Evolutionary conservation across 2,329 filamentous ascomycete genomes (phyloP).

Genomic region (Coniochaeta sp.): DNA sequence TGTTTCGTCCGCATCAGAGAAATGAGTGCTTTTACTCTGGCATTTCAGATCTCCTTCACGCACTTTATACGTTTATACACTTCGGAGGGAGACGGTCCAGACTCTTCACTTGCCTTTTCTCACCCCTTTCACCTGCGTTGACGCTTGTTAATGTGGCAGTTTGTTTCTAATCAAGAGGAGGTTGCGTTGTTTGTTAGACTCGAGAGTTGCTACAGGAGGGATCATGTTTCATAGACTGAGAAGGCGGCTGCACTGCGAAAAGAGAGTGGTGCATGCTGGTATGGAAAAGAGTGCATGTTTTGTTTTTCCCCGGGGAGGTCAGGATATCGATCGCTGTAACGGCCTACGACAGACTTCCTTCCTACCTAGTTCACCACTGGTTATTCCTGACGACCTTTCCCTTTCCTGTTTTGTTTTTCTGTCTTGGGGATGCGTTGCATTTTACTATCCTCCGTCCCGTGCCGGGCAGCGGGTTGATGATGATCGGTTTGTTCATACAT

Average conservation of each 20-base stretch:
- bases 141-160: not conserved
- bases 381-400: not conserved
- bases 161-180: not conserved
- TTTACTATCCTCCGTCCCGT: not conserved
- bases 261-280: not conserved
- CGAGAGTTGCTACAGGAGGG: not conserved
- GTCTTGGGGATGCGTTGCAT: not conserved
- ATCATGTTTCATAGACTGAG: not conserved
- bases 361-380: not conserved
- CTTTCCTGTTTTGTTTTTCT: not conserved
- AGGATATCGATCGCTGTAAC: not conserved
- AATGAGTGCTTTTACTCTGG: not conserved
- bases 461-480: not conserved
- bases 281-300: not conserved
- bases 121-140: not conserved
- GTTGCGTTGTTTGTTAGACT: not conserved
- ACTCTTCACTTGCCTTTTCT: not conserved
- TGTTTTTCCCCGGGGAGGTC: not conserved
- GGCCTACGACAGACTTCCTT: not conserved
- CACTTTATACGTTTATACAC: not conserved
- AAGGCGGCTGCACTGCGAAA: not conserved
- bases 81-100: not conserved
- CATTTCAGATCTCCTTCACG: not conserved
- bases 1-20: not conserved
- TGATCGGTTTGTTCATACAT: not conserved